Evolutionary conservation across 1,284 basidiomycete genomes (phyloP).

Genomic region (Trichosporon asahii): DNA sequence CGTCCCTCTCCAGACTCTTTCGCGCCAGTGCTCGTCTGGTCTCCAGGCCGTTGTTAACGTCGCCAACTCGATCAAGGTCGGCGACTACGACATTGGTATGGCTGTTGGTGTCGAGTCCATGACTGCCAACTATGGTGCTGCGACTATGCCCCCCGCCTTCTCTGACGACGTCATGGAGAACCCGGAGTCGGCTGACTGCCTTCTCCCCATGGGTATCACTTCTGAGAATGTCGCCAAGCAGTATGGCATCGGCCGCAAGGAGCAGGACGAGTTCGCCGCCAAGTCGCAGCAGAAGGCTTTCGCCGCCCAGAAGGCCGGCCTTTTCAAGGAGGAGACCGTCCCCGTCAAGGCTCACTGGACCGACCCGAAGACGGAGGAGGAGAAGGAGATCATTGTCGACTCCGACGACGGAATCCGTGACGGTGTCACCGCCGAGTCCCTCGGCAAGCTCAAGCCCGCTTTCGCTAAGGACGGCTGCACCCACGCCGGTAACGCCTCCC

Average conservation of each 20-base stretch:
- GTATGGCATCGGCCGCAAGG: constrained; percentile 73
- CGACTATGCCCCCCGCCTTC: constrained; percentile 67
- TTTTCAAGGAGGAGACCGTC: constrained; percentile 88
- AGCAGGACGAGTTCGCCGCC: constrained; percentile 82
- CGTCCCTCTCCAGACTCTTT: constrained; percentile 78
- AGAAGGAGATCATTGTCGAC: constrained; percentile 73
- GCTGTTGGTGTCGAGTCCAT: constrained; percentile 95
- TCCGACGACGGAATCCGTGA: constrained; percentile 87
- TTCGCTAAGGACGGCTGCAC: constrained; percentile 86
- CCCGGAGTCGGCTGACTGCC: constrained; percentile 80
- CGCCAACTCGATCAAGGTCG: constrained; percentile 77
- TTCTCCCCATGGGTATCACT: constrained; percentile 91
- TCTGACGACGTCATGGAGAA: constrained; percentile 76
- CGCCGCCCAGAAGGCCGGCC: constrained; percentile 79
- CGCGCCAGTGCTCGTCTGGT: constrained; percentile 93
- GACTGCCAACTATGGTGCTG: constrained; percentile 78
- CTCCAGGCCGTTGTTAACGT: constrained; percentile 83
- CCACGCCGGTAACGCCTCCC: constrained; percentile 87
- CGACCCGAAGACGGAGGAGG: constrained; percentile 83
- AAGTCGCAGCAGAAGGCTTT: constrained; percentile 79
- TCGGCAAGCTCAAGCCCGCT: constrained; percentile 89
- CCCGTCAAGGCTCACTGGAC: constrained; percentile 67
- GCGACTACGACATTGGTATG: constrained; percentile 90
- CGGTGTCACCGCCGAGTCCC: constrained; percentile 81
- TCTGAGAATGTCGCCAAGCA: constrained; percentile 90